Percentiles rank a stretch among this genome's conserved stretches.
phyloP scores from a whole-genome alignment of 2,329 filamentous ascomycete species.

The Neocatenulostroma microsporum region DNA sequence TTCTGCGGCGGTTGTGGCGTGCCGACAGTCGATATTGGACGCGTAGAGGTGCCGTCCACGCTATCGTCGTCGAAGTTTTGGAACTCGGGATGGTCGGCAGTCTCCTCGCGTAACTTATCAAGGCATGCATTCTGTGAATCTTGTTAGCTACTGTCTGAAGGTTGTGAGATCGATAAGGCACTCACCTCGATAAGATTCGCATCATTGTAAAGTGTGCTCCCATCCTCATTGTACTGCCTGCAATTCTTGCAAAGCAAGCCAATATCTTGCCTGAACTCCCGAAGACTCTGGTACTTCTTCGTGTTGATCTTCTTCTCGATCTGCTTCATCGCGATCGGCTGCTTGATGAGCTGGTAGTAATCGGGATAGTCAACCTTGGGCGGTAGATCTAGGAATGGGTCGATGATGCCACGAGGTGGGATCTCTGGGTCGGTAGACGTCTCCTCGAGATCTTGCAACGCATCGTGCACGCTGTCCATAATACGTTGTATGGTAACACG shows the following conservation, averaged over 20 bases:
- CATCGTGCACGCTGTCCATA: constrained; percentile 67
- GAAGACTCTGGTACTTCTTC: constrained; percentile 77
- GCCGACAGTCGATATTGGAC: constrained; percentile 47
- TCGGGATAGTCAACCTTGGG: constrained; percentile 85
- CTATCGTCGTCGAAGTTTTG: constrained; percentile 47
- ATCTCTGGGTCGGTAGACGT: constrained; percentile 53
- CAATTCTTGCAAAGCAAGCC: constrained; percentile 82
- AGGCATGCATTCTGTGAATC: constrained; percentile 33
- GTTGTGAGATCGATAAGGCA: constrained; percentile 12
- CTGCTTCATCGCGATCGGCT: constrained; percentile 91
- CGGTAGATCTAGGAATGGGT: constrained; percentile 86
- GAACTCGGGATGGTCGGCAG: constrained; percentile 49
- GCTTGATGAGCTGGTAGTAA: constrained; percentile 88
- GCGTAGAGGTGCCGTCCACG: constrained; percentile 45
- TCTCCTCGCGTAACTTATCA: constrained; percentile 47
- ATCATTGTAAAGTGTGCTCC: constrained; percentile 83
- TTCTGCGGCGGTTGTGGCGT: constrained; percentile 50
- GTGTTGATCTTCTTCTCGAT: constrained; percentile 94
- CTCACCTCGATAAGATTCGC: constrained; percentile 87
- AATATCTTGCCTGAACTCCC: constrained; percentile 75
- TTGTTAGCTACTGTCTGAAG: constrained; percentile 3
- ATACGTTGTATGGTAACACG: constrained; percentile 73
- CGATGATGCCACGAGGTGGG: constrained; percentile 73
- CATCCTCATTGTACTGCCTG: constrained; percentile 93
- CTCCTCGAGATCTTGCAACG: constrained; percentile 76